Evolutionary conservation across 306 rosid genomes (phyloP), one percentile per base, ranked within the genome.

Genomic region (Vigna angularis): DNA sequence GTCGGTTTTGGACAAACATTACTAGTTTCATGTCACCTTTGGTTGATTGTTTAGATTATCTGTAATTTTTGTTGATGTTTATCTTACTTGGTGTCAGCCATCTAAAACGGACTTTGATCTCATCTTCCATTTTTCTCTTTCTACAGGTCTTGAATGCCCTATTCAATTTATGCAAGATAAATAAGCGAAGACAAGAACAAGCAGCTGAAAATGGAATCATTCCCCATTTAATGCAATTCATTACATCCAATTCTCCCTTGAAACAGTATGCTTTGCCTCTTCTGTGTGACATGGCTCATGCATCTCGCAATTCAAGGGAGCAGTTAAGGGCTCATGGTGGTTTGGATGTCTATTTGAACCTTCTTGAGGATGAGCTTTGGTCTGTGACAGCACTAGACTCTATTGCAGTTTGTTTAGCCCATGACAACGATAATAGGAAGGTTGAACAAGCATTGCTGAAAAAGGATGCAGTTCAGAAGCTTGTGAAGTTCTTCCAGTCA

Each of bases 181-280:
- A 96, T 86, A 96, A 96, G 89, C 90, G 99, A 88, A 96, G 99
- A 72, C 99, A 96, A 76, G 99, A 96, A 83, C 97, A 93, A 62
- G 99, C 99, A 61, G 98, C 98, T 72, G 99, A 96, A 90, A 96
- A 91, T 93, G 99, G 99, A 88, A 93, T 96, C 66, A 96, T 96
- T 85, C 99, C 99, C 75, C 99, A 96, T 77, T 86, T 96, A 53
- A 93, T 96, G 99, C 97, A 78, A 73, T 91, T 93, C 81, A 90
- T 96, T 66, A 94, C 92, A 71, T 96, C 91, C 22, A 88, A 93
- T 83, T 96, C 99, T 85, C 98, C 91, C 47, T 83, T 96, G 87
- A 93, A 88, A 83, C 93, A 86, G 79, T 78, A 86, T 82, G 99
- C 99, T 13, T 85, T 96, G 83, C 99, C 99, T 83, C 83, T 96